Evolutionary conservation across 495 filamentous ascomycete genomes (phyloP).

Genomic region (Clohesyomyces aquaticus): DNA sequence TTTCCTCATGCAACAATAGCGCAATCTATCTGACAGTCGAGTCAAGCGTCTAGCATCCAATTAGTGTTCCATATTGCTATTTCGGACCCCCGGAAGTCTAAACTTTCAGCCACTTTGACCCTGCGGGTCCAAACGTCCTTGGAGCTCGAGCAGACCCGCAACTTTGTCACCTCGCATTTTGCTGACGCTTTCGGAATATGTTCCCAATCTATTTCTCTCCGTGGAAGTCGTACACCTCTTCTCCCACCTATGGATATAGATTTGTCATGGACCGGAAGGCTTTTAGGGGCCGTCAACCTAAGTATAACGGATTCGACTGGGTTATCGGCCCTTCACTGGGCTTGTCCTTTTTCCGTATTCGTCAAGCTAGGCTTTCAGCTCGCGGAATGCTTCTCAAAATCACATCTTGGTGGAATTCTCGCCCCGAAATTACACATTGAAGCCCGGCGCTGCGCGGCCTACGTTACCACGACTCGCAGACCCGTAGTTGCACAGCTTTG

Average conservation of each 20-base stretch:
- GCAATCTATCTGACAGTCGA: background rate
- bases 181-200: background rate
- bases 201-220: background rate
- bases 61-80: background rate
- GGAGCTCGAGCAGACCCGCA: background rate
- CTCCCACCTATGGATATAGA: background rate
- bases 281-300: background rate
- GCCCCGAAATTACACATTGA: too few relatives aligned
- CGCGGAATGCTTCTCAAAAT: background rate
- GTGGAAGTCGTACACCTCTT: background rate
- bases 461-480: background rate
- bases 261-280: background rate
- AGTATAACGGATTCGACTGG: background rate
- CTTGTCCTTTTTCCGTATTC: background rate
- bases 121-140: background rate
- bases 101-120: background rate
- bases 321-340: background rate
- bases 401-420: too few relatives aligned
- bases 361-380: background rate
- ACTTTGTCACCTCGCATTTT: slow-evolving; percentile 1
- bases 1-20: background rate
- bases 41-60: background rate
- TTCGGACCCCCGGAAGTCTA: too few relatives aligned
- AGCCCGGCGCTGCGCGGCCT: background rate
- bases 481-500: background rate